These are phyloP conservation scores for Fusarium paranaense DNA, from an alignment of 2,329 filamentous ascomycete genomes.

Conservation along the genomic window DNA sequence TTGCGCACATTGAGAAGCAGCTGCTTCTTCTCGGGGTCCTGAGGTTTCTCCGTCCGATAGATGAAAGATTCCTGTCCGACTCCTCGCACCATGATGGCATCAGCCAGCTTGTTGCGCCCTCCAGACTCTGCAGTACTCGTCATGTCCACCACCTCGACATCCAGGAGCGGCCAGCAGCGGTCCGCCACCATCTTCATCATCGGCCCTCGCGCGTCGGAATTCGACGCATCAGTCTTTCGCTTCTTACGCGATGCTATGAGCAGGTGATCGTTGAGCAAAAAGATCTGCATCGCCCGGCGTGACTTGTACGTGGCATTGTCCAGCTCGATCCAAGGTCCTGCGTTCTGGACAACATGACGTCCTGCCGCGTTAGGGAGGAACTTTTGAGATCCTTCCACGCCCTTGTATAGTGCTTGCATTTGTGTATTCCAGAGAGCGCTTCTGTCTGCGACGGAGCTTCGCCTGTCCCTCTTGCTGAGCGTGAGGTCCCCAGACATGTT, in stretches of 20 bases:
- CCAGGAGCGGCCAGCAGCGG: constrained; percentile 91
- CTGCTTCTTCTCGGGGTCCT: constrained; percentile 81
- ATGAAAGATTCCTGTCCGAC: constrained; percentile 93
- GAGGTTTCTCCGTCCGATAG: constrained; percentile 87
- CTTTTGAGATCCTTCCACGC: constrained; percentile 97
- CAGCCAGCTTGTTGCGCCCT: constrained; percentile 73
- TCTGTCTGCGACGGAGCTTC: constrained; percentile 85
- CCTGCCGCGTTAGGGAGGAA: constrained; percentile 91
- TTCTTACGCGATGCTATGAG: constrained; percentile 93
- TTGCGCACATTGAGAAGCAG: constrained; percentile 92
- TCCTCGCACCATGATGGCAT: constrained; percentile 89
- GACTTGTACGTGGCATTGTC: constrained; percentile 99
- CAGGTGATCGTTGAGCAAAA: constrained; percentile 93
- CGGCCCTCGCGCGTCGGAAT: constrained; percentile 62
- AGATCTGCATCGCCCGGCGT: constrained; percentile 87
- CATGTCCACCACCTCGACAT: constrained; percentile 93
- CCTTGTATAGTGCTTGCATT: constrained; percentile 87
- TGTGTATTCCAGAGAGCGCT: constrained; percentile 76
- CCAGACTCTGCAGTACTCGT: constrained; percentile 71
- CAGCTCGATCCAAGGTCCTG: constrained; percentile 92
- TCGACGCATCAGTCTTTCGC: constrained; percentile 79
- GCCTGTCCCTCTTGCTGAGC: constrained; percentile 79
- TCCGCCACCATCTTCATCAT: constrained; percentile 88
- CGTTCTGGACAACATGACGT: constrained; percentile 95
- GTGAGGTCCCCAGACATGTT: constrained; percentile 64